Evolutionary conservation across 768 basidiomycete genomes (phyloP), one percentile per base, ranked within the genome.

Genomic region (Phanerodontia chrysosporium): DNA sequence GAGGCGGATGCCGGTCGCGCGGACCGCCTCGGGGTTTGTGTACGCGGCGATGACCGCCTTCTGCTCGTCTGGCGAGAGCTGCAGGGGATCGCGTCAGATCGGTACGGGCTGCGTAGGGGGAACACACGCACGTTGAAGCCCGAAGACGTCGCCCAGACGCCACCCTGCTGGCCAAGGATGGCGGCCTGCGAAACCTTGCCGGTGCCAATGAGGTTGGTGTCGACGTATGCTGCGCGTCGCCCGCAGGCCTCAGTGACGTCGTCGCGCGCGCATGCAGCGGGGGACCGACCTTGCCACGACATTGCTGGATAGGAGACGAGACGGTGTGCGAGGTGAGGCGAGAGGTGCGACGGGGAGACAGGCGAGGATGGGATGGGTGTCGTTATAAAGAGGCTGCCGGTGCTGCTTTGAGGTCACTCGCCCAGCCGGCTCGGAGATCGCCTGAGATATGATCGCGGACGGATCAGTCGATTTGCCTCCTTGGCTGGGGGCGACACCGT

Each of bases 181-280:
- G 92, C 92, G 39, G 92, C 94, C 66, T 82, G 80, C 25, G 75
- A n/a, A 68, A 96, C 75, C 74, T 84, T 90, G 64, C 83, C 84
- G 61, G 75, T 85, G 35, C 83, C 89, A 65, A 95, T 72, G 58
- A 95, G 84, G 72, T 91, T 85, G 68, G 75, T 77, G 71, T 95
- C 90, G 73, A 94, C 89, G 76, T 92, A 92, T 61, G 80, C 92
- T 95, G 68, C 28, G 27, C 32, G 66, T 10, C 45, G 27, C n/a
- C 18, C 21, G 24, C 36, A 24, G 24, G 14, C n/a, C 35, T 39
- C 36, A 22, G 58, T 21, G 48, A 32, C 8, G 10, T 21, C 35
- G 22, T 14, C 29, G 18, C 27, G 24, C 25, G 28, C 30, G 35
- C 25, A 54, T 18, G 18, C 16, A 5, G 39, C 14, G 46, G 55